Base-by-base conservation (phyloP, 495 filamentous ascomycete species). In the Penicillium desertorum region DNA sequence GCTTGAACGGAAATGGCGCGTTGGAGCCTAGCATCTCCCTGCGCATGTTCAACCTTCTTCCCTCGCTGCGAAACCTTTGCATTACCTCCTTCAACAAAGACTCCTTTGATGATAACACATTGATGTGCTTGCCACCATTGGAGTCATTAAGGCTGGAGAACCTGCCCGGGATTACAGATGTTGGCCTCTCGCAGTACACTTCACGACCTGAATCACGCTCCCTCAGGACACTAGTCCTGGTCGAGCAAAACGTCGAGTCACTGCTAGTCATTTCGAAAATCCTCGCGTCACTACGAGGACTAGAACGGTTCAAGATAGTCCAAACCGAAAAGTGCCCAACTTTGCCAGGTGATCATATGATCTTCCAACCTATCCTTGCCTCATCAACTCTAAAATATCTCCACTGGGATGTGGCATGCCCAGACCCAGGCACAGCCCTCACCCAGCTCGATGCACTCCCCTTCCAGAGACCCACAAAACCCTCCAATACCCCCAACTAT, bases 341-440 rank as follows among this genome's bases (percentile, higher is more conserved):
- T 4, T 75, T 91, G 56, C 79, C 85, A 0, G 63, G 71, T 4
- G 85, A 84, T 46, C 65, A 73, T 23, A 82, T 87, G 48, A 78
- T 88, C 37, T 86, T 86, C 71, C 78, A 81, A 41, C 88, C 87
- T 0, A 83, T 90, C 55, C 76, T 96, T 6, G 86, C 86, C 2
- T 92, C 86, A 0, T 67, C 72, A 1, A 83, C 79, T 19, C 79
- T 96, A 0, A 74, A 83, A 55, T 83, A 82, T 51, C 73, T 94
- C 14, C 90, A 94, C 71, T 94, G 92, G 92, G 90, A 96, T 63
- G 82, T 92, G 25, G 82, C 87, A 1, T 72, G 74, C 45, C 76
- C 76, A 14, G 70, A 78, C 25, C 67, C 75, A 20, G 68, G 62
- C 46, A 71, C 71, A 5, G 71, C 75, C 12, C 70, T 78, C 22